Conservation (phyloP, 2,329 filamentous ascomycete species). For the Sphaerulina musiva region DNA sequence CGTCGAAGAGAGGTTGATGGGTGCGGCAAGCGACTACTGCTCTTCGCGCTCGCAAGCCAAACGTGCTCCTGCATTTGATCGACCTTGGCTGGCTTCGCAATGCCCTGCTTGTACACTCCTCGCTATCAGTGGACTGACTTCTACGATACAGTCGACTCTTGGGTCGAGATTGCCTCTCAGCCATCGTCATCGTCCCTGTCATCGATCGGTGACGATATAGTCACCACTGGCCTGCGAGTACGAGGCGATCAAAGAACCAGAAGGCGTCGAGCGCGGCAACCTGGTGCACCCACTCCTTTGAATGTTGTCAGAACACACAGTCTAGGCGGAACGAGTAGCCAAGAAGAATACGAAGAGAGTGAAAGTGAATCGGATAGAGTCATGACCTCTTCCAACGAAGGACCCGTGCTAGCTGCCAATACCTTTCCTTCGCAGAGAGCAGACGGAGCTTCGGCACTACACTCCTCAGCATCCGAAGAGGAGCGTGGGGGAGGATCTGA, state of each 20-base stretch:
- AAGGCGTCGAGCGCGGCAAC: slow-evolving; percentile 45
- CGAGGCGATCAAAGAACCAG: slow-evolving; percentile 58
- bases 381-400: slow-evolving; percentile 59
- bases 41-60: not conserved
- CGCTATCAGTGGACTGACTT: slow-evolving; percentile 27
- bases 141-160: slow-evolving; percentile 62
- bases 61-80: slow-evolving; percentile 7
- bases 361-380: slow-evolving; percentile 79
- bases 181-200: slow-evolving; percentile 91
- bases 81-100: slow-evolving; percentile 5
- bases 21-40: not conserved
- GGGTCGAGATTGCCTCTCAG: slow-evolving; percentile 89
- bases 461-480: slow-evolving; percentile 36
- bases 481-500: slow-evolving; percentile 25
- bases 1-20: not conserved
- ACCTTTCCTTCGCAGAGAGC: slow-evolving; percentile 29
- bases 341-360: slow-evolving; percentile 91
- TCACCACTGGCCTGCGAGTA: slow-evolving; percentile 78
- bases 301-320: slow-evolving; percentile 42
- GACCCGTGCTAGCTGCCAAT: slow-evolving; percentile 34
- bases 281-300: slow-evolving; percentile 38
- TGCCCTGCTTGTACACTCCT: slow-evolving; percentile 21
- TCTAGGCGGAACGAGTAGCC: slow-evolving; percentile 58
- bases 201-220: slow-evolving; percentile 76
- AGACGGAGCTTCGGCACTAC: slow-evolving; percentile 5